Conservation (phyloP, 306 rosid species). For the Vachellia collinsii region DNA sequence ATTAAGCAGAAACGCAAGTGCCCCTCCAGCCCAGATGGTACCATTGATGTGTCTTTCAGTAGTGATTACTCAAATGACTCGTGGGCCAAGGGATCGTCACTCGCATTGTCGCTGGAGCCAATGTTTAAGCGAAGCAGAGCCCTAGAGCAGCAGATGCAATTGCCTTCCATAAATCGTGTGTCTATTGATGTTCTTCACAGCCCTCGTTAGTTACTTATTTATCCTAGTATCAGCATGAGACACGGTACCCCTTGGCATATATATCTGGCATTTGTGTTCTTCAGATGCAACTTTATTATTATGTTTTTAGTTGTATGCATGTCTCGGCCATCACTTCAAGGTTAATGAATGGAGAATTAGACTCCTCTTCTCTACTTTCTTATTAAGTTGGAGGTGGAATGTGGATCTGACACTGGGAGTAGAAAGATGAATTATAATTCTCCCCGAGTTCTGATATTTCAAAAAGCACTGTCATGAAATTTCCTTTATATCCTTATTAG, state of each 20-base stretch:
- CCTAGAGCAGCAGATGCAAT: conserved; percentile 67
- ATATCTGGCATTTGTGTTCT: conserved; percentile 39
- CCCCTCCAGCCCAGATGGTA: conserved; percentile 59
- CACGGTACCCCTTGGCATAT: conserved; percentile 45
- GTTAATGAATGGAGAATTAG: conserved; percentile 38
- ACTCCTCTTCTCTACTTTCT: conserved; percentile 27
- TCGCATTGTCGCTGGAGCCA: conserved; percentile 53
- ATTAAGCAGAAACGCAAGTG: conserved; percentile 53
- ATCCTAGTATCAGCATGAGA: conserved; percentile 35
- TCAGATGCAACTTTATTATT: conserved; percentile 41
- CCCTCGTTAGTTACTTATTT: conserved; percentile 54
- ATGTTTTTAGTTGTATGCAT: conserved; percentile 35
- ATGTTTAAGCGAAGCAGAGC: conserved; percentile 56
- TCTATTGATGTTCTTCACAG: conserved; percentile 51
- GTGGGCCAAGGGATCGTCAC: conserved; percentile 49
- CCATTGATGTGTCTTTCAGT: conserved; percentile 64
- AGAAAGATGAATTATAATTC: conserved; percentile 29
- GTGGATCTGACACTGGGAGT: conserved; percentile 34
- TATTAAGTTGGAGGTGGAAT: conserved; percentile 19
- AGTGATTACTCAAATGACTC: conserved; percentile 70
- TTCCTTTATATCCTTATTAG: conserved; percentile 8
- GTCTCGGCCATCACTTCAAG: conserved; percentile 40
- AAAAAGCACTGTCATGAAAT: conserved; percentile 10
- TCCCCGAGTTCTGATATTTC: conserved; percentile 16
- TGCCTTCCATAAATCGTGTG: conserved; percentile 54